Conservation (phyloP, 164 flowering plant genomes). For the Magnolia changhungtana region DNA sequence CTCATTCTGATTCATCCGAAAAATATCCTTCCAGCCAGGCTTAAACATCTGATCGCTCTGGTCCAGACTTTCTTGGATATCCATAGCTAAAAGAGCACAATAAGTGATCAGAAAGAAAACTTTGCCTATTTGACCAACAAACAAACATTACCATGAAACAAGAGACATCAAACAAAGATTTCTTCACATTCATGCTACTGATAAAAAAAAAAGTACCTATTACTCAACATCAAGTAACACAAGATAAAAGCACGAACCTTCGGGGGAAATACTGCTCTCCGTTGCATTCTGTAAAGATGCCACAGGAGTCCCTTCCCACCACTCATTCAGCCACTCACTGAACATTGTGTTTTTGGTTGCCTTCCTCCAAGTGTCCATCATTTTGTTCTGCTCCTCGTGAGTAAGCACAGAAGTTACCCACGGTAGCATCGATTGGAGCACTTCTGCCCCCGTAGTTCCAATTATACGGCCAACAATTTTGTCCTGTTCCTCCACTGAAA, state of each 20-base stretch:
- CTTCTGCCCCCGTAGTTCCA: constrained; percentile 97
- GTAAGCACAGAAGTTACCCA: constrained; percentile 94
- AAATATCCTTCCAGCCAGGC: constrained; percentile 98
- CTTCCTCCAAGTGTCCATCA: constrained; percentile 95
- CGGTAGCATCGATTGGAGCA: constrained; percentile 92
- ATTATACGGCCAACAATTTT: constrained; percentile 90
- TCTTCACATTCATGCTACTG: not conserved
- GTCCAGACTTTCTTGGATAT: constrained; percentile 52
- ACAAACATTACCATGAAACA: not conserved
- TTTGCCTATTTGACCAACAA: not conserved
- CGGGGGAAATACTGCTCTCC: constrained; percentile 37
- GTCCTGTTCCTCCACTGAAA: constrained; percentile 93
- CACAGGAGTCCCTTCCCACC: constrained; percentile 72
- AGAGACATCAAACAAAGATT: not conserved
- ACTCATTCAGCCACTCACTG: constrained; percentile 94
- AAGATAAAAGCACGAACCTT: constrained; percentile 38
- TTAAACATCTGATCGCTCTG: constrained; percentile 66
- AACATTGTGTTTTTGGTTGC: constrained; percentile 97
- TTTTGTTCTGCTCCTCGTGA: constrained; percentile 87
- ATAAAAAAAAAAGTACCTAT: not conserved
- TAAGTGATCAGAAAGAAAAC: constrained; percentile 1
- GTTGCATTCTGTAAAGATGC: constrained; percentile 33
- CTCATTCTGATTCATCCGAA: constrained; percentile 91
- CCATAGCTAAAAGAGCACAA: constrained; percentile 33
- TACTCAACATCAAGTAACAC: not conserved